Evolutionary conservation across 1,284 basidiomycete genomes (phyloP), one percentile per base, ranked within the genome.

Genomic region (Ustilago hordei): DNA sequence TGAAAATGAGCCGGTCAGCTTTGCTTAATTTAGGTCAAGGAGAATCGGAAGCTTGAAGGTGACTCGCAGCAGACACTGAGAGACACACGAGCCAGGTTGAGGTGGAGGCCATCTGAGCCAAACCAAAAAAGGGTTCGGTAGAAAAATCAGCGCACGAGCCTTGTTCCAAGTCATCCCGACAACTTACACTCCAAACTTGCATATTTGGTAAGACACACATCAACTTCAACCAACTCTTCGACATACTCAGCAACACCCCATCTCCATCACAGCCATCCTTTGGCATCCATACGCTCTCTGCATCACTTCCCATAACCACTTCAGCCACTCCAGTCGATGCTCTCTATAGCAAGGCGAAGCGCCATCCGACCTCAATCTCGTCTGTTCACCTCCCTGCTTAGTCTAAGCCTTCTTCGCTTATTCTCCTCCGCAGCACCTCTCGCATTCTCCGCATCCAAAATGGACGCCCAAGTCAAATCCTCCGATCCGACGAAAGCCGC

Each of bases 401-500:
- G 19, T 15, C 31, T 28, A 31, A 23, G 48, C 28, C 28, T 13
- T 32, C 5, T 28, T 31, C 62, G 62, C 54, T 7, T 17, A 0
- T 23, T 70, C 28, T 43, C 28, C 8, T 36, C 36, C 8, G 0
- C 35, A 38, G 32, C 53, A 4, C 52, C 23, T 11, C 31, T n/a
- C 8, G 32, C 52, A n/a, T 35, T 36, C 34, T 35, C 52, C 2
- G 4, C 52, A 31, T 2, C 64, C 39, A 68, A 56, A 13, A 71
- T 76, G 69, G 69, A 76, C 50, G 63, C 63, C 8, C 32, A 65
- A 8, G 59, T 67, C 39, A 19, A 53, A 8, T 41, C 60, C 3
- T 7, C n/a, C n/a, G 70, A 62, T 34, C 15, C 55, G 4, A 38
- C 43, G 47, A 68, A 62, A 28, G 71, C 69, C n/a, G 68, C 71